These are phyloP conservation scores for Globisporangium cylindrosporum DNA, from an alignment of 352 stramenopile species.

Conservation along the genomic window DNA sequence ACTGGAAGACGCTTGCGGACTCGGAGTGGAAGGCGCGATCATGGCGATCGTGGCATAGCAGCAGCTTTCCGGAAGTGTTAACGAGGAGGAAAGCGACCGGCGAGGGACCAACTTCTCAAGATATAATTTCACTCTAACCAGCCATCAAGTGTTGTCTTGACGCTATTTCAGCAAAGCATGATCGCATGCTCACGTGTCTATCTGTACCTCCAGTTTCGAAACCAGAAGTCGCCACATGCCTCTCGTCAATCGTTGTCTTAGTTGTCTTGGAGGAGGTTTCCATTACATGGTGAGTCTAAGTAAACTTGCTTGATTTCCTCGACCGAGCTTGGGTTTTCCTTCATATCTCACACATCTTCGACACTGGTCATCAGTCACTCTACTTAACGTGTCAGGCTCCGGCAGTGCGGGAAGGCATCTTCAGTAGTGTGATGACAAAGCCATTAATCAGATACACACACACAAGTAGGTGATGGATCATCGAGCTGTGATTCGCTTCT, in stretches of 20 bases:
- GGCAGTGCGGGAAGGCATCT: not conserved
- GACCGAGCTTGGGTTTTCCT: not conserved
- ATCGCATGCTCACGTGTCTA: not conserved
- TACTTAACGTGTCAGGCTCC: not conserved
- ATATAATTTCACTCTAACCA: not conserved
- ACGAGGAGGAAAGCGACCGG: not conserved
- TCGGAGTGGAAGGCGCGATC: not conserved
- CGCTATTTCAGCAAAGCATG: not conserved
- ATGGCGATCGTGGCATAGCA: not conserved
- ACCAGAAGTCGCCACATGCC: not conserved
- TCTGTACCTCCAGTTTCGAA: not conserved
- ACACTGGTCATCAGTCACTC: not conserved
- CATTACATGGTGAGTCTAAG: not conserved
- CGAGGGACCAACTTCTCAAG: not conserved
- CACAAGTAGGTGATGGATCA: not conserved
- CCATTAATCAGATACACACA: not conserved
- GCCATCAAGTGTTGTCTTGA: not conserved
- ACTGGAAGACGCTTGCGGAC: not conserved
- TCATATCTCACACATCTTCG: not conserved
- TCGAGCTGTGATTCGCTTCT: conserved; percentile 5
- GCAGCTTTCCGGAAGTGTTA: not conserved
- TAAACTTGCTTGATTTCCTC: not conserved
- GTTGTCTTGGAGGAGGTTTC: not conserved
- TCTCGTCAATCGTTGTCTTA: not conserved
- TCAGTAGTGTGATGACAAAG: not conserved